Conservation (phyloP, 2,329 filamentous ascomycete species). For the Penicillium sp. region DNA sequence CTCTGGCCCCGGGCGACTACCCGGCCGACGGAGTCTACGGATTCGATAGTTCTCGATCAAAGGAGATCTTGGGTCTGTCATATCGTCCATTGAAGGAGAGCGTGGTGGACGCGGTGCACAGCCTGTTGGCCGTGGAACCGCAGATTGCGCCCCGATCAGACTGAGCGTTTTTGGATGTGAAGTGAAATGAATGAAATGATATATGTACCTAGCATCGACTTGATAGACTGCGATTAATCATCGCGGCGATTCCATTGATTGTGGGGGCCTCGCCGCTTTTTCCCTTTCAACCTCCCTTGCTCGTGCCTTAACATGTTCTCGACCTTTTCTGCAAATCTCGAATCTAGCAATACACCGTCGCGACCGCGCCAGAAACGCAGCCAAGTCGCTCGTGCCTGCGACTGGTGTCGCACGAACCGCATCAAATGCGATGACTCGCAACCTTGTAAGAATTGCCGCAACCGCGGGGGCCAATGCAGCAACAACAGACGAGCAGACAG, state of each 20-base stretch:
- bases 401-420: constrained; percentile 29
- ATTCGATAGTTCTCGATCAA: constrained; percentile 32
- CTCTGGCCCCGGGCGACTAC: constrained; percentile 18
- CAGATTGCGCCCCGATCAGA: neutral
- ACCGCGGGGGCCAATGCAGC: constrained; percentile 20
- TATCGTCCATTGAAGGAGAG: constrained; percentile 31
- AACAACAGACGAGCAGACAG: constrained; percentile 10
- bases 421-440: constrained; percentile 28
- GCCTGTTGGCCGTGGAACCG: constrained; percentile 14
- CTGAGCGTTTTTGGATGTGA: too few relatives aligned
- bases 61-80: constrained; percentile 31
- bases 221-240: too few relatives aligned
- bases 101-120: constrained; percentile 29
- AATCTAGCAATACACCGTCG: neutral
- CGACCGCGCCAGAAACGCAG: constrained; percentile 15
- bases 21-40: constrained; percentile 22
- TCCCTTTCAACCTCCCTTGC: too few relatives aligned
- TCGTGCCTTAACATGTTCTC: constrained; percentile 5
- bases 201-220: too few relatives aligned
- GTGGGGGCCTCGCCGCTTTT: too few relatives aligned
- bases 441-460: constrained; percentile 27
- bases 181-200: neutral
- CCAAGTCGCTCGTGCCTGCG: constrained; percentile 27
- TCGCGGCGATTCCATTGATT: too few relatives aligned
- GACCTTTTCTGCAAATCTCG: constrained; percentile 7